Percentiles rank a stretch among this genome's conserved stretches.
Conservation (phyloP, 352 stramenopile genomes). For the Pythium rhizo-oryzae region DNA sequence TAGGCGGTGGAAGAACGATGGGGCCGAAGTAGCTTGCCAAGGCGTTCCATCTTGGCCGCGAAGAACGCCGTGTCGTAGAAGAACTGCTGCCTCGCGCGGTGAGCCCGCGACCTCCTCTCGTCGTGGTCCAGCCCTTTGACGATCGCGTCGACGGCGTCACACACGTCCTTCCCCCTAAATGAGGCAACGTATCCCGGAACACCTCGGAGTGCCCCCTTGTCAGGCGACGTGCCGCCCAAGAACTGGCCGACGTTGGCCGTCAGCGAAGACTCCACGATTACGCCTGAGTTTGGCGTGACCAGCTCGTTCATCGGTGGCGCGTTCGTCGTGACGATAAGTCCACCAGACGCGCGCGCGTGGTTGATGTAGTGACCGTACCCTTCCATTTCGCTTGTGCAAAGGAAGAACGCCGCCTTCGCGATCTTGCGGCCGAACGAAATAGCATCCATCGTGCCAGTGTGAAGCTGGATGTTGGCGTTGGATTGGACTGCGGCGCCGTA, state of each 20-base stretch:
- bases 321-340: slow-evolving; percentile 46
- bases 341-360: slow-evolving; percentile 47
- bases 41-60: slow-evolving; percentile 48
- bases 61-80: slow-evolving; percentile 31
- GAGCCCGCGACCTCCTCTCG: slow-evolving; percentile 38
- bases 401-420: slow-evolving; percentile 45
- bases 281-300: slow-evolving; percentile 36
- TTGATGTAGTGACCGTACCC: slow-evolving; percentile 67
- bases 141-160: slow-evolving; percentile 51
- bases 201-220: slow-evolving; percentile 44
- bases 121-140: slow-evolving; percentile 35
- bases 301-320: slow-evolving; percentile 63
- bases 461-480: slow-evolving; percentile 30
- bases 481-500: no score
- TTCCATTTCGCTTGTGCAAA: slow-evolving; percentile 55
- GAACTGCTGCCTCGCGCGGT: slow-evolving; percentile 48
- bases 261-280: no score
- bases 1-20: no score
- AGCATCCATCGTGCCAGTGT: slow-evolving; percentile 33
- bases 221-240: slow-evolving; percentile 44
- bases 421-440: slow-evolving; percentile 49
- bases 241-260: slow-evolving; percentile 34
- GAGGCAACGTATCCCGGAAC: slow-evolving; percentile 43
- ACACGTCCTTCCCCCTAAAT: slow-evolving; percentile 37
- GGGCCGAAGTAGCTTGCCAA: background rate